Percentiles rank a stretch among this genome's conserved stretches.
Evolutionary conservation across 176 grass and related monocot species (phyloP).

Genomic region (Neostapfia colusana): DNA sequence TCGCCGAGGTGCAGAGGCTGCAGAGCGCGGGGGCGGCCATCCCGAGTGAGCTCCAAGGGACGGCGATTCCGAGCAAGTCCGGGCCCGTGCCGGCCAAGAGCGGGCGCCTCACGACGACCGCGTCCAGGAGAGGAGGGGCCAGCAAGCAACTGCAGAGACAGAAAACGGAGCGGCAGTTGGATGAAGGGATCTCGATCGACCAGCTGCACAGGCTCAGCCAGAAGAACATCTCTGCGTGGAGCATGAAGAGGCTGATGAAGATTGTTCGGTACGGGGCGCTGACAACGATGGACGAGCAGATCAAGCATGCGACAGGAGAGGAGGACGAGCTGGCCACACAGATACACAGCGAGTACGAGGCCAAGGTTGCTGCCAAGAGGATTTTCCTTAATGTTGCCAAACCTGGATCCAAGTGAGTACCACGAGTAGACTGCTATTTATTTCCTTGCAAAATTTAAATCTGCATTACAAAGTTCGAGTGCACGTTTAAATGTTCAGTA

Average conservation of each 20-base stretch:
- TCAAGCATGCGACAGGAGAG: slow-evolving; percentile 39
- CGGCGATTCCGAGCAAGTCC: slow-evolving; percentile 36
- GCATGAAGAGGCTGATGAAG: slow-evolving; percentile 92
- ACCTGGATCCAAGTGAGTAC: slow-evolving; percentile 64
- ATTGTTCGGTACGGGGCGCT: slow-evolving; percentile 80
- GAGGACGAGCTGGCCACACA: slow-evolving; percentile 72
- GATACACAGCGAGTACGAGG: slow-evolving; percentile 87
- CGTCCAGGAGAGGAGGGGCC: slow-evolving; percentile 39
- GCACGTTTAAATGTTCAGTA: neutral
- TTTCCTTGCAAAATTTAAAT: neutral
- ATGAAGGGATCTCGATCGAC: slow-evolving; percentile 76
- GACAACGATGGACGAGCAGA: slow-evolving; percentile 76
- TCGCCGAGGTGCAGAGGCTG: slow-evolving; percentile 77
- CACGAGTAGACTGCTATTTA: no score
- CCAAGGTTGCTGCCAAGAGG: slow-evolving; percentile 84
- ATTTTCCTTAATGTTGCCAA: slow-evolving; percentile 84
- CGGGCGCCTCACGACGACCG: slow-evolving; percentile 34
- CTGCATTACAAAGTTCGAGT: no score
- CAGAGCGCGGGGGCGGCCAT: slow-evolving; percentile 70
- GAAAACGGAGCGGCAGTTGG: slow-evolving; percentile 40
- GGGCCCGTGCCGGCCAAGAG: slow-evolving; percentile 39
- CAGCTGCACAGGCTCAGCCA: slow-evolving; percentile 88
- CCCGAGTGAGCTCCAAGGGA: slow-evolving; percentile 54
- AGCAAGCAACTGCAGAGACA: slow-evolving; percentile 58
- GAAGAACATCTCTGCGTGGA: slow-evolving; percentile 94